phyloP scores from a whole-genome alignment of 768 basidiomycete genomes.

The Suillus americanus region DNA sequence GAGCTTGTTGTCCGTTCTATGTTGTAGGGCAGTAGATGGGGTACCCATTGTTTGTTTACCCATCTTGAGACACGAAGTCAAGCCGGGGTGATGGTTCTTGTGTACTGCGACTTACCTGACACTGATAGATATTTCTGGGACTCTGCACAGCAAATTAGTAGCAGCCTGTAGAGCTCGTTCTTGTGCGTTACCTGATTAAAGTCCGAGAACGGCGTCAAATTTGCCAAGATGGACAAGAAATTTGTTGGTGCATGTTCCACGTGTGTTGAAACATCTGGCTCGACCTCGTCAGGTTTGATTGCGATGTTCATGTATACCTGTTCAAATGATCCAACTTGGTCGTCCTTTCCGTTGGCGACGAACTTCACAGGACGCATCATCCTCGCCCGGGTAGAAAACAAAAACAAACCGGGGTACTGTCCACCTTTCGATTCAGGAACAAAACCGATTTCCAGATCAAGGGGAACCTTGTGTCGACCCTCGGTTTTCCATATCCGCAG shows the following conservation, averaged over 20 bases:
- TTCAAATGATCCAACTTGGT: constrained; percentile 94
- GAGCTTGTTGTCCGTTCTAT: constrained; percentile 97
- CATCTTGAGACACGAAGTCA: constrained; percentile 59
- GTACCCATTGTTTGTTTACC: constrained; percentile 99
- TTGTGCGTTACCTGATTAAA: constrained; percentile 80
- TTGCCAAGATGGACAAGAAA: constrained; percentile 94
- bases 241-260: constrained; percentile 94
- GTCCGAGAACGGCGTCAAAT: constrained; percentile 97
- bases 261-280: constrained; percentile 76
- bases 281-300: constrained; percentile 83
- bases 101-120: constrained; percentile 56
- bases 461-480: constrained; percentile 72
- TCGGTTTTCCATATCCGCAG: constrained; percentile 96
- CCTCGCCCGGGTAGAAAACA: constrained; percentile 82
- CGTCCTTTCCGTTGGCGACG: constrained; percentile 78
- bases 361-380: constrained; percentile 99
- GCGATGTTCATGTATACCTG: constrained; percentile 99
- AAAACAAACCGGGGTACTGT: constrained; percentile 93
- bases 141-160: constrained; percentile 44
- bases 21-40: constrained; percentile 85
- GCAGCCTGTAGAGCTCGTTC: background rate
- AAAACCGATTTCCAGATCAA: constrained; percentile 93
- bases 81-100: background rate
- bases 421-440: constrained; percentile 90
- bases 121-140: constrained; percentile 91